Percentiles rank a stretch among this genome's conserved stretches.
Conservation (phyloP, 1,139 yeast genomes). For the Yamadazyma siamensis region DNA sequence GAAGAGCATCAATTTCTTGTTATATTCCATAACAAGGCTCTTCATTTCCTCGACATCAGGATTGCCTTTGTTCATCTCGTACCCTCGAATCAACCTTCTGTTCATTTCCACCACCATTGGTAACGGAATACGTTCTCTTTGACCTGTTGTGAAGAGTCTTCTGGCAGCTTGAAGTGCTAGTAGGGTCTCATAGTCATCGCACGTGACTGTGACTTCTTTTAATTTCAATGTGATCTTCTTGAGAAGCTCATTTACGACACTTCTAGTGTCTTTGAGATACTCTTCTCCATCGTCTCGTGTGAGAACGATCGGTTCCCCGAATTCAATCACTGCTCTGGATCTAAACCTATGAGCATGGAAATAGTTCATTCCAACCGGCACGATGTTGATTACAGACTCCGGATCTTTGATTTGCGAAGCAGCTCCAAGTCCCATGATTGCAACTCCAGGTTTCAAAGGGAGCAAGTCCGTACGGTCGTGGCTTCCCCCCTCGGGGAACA, state of each 20-base stretch:
- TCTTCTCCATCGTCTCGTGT: constrained; percentile 58
- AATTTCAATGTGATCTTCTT: constrained; percentile 72
- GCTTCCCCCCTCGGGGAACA: constrained; percentile 79
- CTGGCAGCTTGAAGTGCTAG: constrained; percentile 89
- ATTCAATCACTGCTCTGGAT: constrained; percentile 91
- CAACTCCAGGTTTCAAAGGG: constrained; percentile 96
- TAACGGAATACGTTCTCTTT: constrained; percentile 33
- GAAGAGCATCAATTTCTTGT: constrained; percentile 27
- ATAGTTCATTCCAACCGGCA: constrained; percentile 96
- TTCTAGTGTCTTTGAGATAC: constrained; percentile 58
- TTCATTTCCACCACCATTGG: constrained; percentile 48
- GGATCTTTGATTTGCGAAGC: constrained; percentile 62
- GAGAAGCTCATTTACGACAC: constrained; percentile 69
- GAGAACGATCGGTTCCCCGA: constrained; percentile 84
- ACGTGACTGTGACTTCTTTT: constrained; percentile 85
- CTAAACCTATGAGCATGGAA: constrained; percentile 94
- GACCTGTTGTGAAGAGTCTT: constrained; percentile 36
- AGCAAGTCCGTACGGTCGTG: constrained; percentile 89
- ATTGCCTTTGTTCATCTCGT: constrained; percentile 31
- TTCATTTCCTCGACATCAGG: constrained; percentile 35
- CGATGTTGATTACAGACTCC: constrained; percentile 72
- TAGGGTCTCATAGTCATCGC: constrained; percentile 88
- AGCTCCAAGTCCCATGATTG: constrained; percentile 96
- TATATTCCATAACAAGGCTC: constrained; percentile 33
- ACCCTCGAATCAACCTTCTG: constrained; percentile 39